Conservation (phyloP, 257 asterid genomes). For the Parsonsia alboflavescens region DNA sequence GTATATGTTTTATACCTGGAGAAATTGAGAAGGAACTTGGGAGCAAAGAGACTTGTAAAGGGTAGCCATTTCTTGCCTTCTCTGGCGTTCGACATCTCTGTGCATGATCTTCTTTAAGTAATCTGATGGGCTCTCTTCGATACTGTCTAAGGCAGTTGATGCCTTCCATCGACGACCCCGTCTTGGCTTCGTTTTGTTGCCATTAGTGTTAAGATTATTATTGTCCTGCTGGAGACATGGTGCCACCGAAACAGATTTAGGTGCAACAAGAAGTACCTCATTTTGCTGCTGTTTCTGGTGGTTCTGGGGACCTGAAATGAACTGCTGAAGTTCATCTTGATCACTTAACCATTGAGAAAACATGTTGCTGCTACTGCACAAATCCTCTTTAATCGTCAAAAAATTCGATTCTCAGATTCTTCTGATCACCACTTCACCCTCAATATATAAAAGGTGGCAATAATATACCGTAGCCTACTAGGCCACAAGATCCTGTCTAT, state of each 20-base stretch:
- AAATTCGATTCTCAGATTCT: too few relatives aligned
- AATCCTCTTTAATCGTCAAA: not conserved
- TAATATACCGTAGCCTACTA: too few relatives aligned
- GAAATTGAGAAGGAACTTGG: conserved; percentile 25
- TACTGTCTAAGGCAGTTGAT: not conserved
- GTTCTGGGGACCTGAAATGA: not conserved
- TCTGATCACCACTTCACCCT: too few relatives aligned
- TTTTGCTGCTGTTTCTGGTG: not conserved
- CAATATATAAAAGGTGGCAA: not conserved
- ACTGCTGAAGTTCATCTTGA: conserved; percentile 18
- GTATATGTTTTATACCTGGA: conserved; percentile 34
- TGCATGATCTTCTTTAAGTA: conserved; percentile 22
- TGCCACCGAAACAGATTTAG: not conserved
- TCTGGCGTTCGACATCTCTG: conserved; percentile 30
- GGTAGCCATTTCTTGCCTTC: conserved; percentile 33
- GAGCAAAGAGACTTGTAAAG: conserved; percentile 25
- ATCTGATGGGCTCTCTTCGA: conserved; percentile 4
- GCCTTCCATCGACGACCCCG: not conserved
- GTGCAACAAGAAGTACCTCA: not conserved
- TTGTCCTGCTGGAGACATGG: not conserved
- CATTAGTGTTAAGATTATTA: not conserved
- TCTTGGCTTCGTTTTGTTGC: not conserved
- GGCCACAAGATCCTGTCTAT: too few relatives aligned
- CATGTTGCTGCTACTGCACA: not conserved
- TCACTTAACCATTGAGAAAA: conserved; percentile 18